phyloP scores from a whole-genome alignment of 345 rosid species.

The Hibiscus mutabilis region DNA sequence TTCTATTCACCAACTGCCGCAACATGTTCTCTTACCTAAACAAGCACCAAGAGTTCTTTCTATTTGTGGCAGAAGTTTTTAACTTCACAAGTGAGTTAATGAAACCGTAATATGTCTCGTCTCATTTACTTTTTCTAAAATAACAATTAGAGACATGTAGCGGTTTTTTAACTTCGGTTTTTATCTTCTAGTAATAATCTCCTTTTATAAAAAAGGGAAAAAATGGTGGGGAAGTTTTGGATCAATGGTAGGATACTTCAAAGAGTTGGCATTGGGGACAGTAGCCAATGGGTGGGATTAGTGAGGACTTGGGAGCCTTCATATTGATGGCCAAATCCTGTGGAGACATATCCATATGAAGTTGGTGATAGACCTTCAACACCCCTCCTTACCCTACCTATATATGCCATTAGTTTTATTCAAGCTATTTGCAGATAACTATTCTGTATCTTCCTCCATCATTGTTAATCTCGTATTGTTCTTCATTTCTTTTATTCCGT shows the following conservation, averaged over 20 bases:
- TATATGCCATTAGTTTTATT: too few relatives aligned
- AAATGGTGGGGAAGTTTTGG: background rate
- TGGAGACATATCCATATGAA: conserved; percentile 15
- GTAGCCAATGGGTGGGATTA: background rate
- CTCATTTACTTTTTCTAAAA: too few relatives aligned
- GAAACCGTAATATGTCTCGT: too few relatives aligned
- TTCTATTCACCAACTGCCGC: too few relatives aligned
- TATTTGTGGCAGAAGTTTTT: background rate
- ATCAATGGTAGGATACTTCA: background rate
- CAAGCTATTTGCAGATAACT: too few relatives aligned
- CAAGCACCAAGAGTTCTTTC: background rate
- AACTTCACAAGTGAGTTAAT: background rate
- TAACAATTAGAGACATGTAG: too few relatives aligned
- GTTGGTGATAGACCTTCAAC: too few relatives aligned
- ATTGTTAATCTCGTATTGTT: background rate
- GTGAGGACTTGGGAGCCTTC: background rate
- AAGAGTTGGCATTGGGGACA: conserved; percentile 4
- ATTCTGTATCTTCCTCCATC: too few relatives aligned
- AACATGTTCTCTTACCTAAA: background rate
- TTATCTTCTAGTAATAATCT: too few relatives aligned
- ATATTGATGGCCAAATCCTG: conserved; percentile 3
- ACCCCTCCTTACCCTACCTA: too few relatives aligned
- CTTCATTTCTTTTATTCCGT: background rate
- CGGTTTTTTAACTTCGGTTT: too few relatives aligned
- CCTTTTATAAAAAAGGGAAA: too few relatives aligned